Percentiles rank a stretch among this genome's conserved stretches.
Evolutionary conservation across 768 basidiomycete species (phyloP).

Genomic region (Cystofilobasidium ferigula): DNA sequence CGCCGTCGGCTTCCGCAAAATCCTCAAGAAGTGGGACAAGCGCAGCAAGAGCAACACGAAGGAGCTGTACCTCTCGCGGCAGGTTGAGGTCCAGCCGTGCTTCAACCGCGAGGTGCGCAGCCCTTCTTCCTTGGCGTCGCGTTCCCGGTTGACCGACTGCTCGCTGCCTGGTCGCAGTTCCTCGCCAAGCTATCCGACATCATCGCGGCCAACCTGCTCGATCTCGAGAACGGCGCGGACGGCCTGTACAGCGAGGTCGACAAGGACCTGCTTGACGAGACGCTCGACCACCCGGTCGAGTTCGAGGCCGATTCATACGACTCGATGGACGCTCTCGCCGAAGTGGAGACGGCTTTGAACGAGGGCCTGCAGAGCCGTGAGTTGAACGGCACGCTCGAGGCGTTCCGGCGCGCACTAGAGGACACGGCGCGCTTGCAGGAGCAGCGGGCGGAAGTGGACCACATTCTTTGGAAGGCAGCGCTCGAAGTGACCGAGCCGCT

Average conservation of each 20-base stretch:
- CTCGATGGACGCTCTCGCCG: slow-evolving; percentile 56
- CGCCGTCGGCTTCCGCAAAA: slow-evolving; percentile 90
- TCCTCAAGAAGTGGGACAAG: slow-evolving; percentile 97
- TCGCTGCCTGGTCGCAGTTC: slow-evolving; percentile 47
- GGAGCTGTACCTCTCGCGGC: slow-evolving; percentile 86
- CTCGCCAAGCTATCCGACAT: slow-evolving; percentile 91
- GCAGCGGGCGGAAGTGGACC: slow-evolving; percentile 53
- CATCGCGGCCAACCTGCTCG: slow-evolving; percentile 68
- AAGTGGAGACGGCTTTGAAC: slow-evolving; percentile 76
- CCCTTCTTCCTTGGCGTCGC: not conserved
- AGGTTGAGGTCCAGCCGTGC: slow-evolving; percentile 97
- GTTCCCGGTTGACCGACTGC: not conserved
- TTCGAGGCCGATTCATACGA: slow-evolving; percentile 18
- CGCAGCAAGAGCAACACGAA: slow-evolving; percentile 88
- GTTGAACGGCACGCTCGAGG: slow-evolving; percentile 51
- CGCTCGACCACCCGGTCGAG: slow-evolving; percentile 29
- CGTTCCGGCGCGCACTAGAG: slow-evolving; percentile 42
- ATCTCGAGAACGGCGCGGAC: slow-evolving; percentile 55
- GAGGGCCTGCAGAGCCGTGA: slow-evolving; percentile 61
- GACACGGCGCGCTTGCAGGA: slow-evolving; percentile 27
- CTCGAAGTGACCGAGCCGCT: slow-evolving; percentile 48
- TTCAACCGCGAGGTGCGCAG: slow-evolving; percentile 79
- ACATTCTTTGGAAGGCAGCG: slow-evolving; percentile 90
- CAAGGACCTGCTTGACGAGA: slow-evolving; percentile 16
- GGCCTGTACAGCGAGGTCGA: slow-evolving; percentile 29